Evolutionary conservation across 164 flowering plant genomes (phyloP), one percentile per base, ranked within the genome.

Genomic region (Saururus chinensis): DNA sequence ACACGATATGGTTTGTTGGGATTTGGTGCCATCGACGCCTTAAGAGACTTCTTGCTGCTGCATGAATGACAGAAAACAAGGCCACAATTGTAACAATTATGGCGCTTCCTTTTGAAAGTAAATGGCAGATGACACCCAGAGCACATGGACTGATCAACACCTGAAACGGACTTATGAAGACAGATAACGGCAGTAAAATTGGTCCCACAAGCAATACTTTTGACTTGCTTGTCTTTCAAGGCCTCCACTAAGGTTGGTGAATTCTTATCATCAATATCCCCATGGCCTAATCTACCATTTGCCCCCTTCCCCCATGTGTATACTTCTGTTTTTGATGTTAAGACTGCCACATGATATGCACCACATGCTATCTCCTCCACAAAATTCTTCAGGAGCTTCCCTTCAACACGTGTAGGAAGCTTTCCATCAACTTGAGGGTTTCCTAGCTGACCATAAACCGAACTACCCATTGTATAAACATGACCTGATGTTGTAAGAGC

Each of bases 251-350:
- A 66, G 35, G 89, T 71, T 52, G 98, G 98, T 40, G 78, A 66
- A 65, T 79, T 84, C 69, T 76, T 80, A 77, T 93, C 98, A 73
- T 88, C 97, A 42, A 71, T 74, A 75, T 90, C 97, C 30, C 97
- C 97, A 73, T 93, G 99, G 67, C 99, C 99, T 60, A 90, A 67
- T 54, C 95, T 78, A 53, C 98, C 99, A 79, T 93, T 93, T 62
- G 95, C 89, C 62, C 99, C 99, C 64, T 93, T 93, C 0, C 99
- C 99, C 99, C 99, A 93, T 54, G 95, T 88, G 71, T 90, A 93
- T 68, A 93, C 99, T 84, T 93, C 99, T 51, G 91, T 88, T 82
- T 81, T 87, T 62, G 92, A 90, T 64, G 99, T 93, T 75, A 93
- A 78, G 54, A 84, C 95, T 41, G 89, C 89, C 74, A 93, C 92